These are phyloP conservation scores for Cryptosporidium baileyi DNA, from an alignment of 169 alveolate genomes.

Conservation along the genomic window DNA sequence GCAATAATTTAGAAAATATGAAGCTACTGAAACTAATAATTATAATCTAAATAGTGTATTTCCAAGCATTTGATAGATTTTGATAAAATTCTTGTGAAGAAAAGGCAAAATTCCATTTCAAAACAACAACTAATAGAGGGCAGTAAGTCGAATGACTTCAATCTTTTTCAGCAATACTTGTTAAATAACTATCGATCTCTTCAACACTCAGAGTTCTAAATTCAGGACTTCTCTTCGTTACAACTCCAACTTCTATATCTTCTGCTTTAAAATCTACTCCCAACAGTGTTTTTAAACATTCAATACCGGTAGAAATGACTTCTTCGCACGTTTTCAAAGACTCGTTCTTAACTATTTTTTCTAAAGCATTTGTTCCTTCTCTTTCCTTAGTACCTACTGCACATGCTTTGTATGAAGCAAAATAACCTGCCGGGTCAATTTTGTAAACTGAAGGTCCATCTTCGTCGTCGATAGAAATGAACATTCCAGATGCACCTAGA, in stretches of 20 bases:
- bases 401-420: slow-evolving; percentile 91
- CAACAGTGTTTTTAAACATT: slow-evolving; percentile 48
- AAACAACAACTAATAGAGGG: too few relatives aligned
- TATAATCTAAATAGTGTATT: too few relatives aligned
- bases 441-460: slow-evolving; percentile 91
- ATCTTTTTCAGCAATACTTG: slow-evolving; percentile 87
- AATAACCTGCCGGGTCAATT: slow-evolving; percentile 96
- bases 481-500: slow-evolving; percentile 82
- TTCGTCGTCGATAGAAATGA: slow-evolving; percentile 93
- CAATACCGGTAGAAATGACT: slow-evolving; percentile 57
- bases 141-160: slow-evolving; percentile 71
- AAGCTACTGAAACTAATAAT: too few relatives aligned
- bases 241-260: slow-evolving; percentile 90
- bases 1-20: too few relatives aligned
- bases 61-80: too few relatives aligned
- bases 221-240: slow-evolving; percentile 81
- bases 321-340: slow-evolving; percentile 45
- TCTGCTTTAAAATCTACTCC: slow-evolving; percentile 85
- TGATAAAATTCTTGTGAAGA: too few relatives aligned
- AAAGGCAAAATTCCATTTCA: too few relatives aligned
- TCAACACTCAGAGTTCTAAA: slow-evolving; percentile 85
- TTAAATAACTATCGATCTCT: slow-evolving; percentile 85
- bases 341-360: slow-evolving; percentile 74
- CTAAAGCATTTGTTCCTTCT: slow-evolving; percentile 87
- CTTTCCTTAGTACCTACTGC: slow-evolving; percentile 91